phyloP scores from a whole-genome alignment of 2,329 filamentous ascomycete species.

The Chaetomium olivaceum region DNA sequence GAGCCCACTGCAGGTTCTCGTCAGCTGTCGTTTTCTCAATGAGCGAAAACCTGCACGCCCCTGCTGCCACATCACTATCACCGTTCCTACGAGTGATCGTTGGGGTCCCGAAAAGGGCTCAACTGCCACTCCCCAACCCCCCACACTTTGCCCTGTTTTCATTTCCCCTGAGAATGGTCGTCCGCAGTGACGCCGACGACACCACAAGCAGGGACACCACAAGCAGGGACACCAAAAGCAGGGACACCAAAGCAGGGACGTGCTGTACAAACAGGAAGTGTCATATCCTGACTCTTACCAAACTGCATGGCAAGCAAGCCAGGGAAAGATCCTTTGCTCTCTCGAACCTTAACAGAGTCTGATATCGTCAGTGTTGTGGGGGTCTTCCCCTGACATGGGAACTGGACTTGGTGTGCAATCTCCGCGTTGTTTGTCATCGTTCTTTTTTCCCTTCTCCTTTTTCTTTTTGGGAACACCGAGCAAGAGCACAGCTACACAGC shows the following conservation, averaged over 20 bases:
- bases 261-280: no score
- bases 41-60: constrained; percentile 1
- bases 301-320: not conserved
- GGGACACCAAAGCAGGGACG: no score
- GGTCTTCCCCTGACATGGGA: not conserved
- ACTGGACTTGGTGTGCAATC: not conserved
- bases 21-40: not conserved
- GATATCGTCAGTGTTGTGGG: not conserved
- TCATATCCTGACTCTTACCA: not conserved
- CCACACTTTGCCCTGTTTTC: not conserved
- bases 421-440: not conserved
- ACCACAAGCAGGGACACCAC: not conserved
- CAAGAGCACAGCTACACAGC: not conserved
- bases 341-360: not conserved
- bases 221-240: not conserved
- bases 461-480: not conserved
- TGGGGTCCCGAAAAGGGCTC: constrained; percentile 9
- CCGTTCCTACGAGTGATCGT: constrained; percentile 11
- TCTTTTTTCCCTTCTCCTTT: not conserved
- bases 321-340: not conserved
- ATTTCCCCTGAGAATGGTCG: not conserved
- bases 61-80: constrained; percentile 18
- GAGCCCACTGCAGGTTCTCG: not conserved
- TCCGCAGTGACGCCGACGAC: not conserved
- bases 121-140: not conserved